Conservation (phyloP, 306 rosid genomes). For the Rosa rugosa region DNA sequence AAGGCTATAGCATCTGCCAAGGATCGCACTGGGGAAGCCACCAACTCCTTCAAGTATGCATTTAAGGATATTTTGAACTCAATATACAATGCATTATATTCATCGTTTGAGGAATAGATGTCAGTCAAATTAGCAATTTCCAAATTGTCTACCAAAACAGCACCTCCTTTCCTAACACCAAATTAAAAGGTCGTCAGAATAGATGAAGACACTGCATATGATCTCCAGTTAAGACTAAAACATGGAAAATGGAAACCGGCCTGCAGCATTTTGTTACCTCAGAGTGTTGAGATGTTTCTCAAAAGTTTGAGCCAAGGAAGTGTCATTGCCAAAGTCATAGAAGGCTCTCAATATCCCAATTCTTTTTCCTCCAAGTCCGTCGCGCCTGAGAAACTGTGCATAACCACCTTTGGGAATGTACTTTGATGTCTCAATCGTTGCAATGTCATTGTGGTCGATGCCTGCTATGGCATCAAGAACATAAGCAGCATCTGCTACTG, state of each 20-base stretch:
- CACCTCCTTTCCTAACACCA: slow-evolving; percentile 43
- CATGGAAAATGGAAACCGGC: background rate
- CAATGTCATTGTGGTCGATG: slow-evolving; percentile 48
- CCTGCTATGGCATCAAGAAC: slow-evolving; percentile 75
- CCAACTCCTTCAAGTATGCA: slow-evolving; percentile 25
- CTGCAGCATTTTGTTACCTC: slow-evolving; percentile 36
- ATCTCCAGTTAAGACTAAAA: no score
- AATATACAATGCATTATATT: background rate
- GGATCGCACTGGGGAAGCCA: slow-evolving; percentile 26
- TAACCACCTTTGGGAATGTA: slow-evolving; percentile 60
- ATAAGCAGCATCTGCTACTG: slow-evolving; percentile 65
- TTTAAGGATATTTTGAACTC: slow-evolving; percentile 28
- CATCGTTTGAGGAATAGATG: background rate
- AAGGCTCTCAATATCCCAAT: slow-evolving; percentile 42
- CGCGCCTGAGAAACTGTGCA: slow-evolving; percentile 46
- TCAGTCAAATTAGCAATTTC: slow-evolving; percentile 24
- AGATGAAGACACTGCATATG: background rate
- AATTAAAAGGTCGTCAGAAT: background rate
- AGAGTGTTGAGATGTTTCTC: slow-evolving; percentile 47
- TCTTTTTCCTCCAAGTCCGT: slow-evolving; percentile 56
- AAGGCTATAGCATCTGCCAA: slow-evolving; percentile 30
- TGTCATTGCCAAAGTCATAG: slow-evolving; percentile 26
- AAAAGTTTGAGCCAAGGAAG: slow-evolving; percentile 33
- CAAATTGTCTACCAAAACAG: slow-evolving; percentile 48
- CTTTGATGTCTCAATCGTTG: slow-evolving; percentile 45